A percentile compares a stretch with the other conserved stretches of the same genome.
Evolutionary conservation across 495 filamentous ascomycete genomes (phyloP).

Genomic region (Penicillium bialowiezense): DNA sequence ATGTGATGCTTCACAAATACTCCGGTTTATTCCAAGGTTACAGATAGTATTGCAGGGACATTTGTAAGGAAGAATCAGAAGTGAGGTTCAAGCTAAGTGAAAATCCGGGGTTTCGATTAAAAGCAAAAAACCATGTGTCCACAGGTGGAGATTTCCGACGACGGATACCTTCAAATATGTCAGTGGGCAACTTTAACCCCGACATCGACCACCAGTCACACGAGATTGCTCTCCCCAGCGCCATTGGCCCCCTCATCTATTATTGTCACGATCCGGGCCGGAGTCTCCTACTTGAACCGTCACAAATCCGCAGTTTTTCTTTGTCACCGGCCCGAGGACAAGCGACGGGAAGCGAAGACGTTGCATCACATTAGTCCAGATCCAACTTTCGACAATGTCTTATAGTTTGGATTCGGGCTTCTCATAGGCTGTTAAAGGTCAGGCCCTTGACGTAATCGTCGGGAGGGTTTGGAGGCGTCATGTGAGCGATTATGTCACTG

Average conservation of each 20-base stretch:
- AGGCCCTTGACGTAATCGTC: slow-evolving; percentile 6
- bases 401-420: not conserved
- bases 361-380: slow-evolving; percentile 2
- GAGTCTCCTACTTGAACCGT: slow-evolving; percentile 11
- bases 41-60: no score
- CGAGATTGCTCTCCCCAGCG: not conserved
- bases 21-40: no score
- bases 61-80: no score
- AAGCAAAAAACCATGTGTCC: not conserved
- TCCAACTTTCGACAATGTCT: no score
- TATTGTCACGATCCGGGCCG: slow-evolving; percentile 22
- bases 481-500: slow-evolving; percentile 12
- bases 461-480: slow-evolving; percentile 7
- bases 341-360: slow-evolving; percentile 28
- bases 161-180: no score
- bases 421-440: no score
- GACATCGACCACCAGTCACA: not conserved
- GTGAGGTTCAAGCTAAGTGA: no score
- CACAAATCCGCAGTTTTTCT: slow-evolving; percentile 17
- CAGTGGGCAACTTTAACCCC: no score
- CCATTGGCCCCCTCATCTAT: slow-evolving; percentile 1
- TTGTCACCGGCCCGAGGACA: slow-evolving; percentile 27
- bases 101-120: slow-evolving; percentile 29
- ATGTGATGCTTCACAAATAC: no score
- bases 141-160: no score